Evolutionary conservation across 1,139 yeast species (phyloP).

Genomic region (Entelexis paramagnoliae): DNA sequence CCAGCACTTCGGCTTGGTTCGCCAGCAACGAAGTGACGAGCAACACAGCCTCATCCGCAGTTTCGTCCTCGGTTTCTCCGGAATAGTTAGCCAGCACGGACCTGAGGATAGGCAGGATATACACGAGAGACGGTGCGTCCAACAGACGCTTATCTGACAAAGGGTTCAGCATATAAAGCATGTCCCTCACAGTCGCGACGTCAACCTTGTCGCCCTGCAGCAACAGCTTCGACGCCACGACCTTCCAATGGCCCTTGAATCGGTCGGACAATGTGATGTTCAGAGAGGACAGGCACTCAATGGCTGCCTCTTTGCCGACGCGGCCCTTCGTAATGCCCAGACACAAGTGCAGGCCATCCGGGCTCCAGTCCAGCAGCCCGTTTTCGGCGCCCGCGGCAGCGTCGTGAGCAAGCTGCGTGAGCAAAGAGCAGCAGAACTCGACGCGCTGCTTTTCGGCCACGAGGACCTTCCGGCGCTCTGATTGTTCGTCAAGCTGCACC

Average conservation of each 20-base stretch:
- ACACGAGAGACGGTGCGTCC: slow-evolving; percentile 58
- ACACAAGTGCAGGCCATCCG: slow-evolving; percentile 43
- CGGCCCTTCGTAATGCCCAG: slow-evolving; percentile 37
- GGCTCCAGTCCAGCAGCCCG: slow-evolving; percentile 65
- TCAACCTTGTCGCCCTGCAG: slow-evolving; percentile 36
- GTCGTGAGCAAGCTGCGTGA: slow-evolving; percentile 37
- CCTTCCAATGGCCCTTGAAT: slow-evolving; percentile 42
- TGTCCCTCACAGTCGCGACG: slow-evolving; percentile 47
- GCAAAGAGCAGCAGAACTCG: slow-evolving; percentile 44
- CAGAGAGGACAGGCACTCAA: slow-evolving; percentile 28
- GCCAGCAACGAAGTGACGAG: slow-evolving; percentile 69
- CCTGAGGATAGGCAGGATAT: slow-evolving; percentile 51
- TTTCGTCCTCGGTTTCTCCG: slow-evolving; percentile 36
- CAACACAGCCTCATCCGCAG: slow-evolving; percentile 75
- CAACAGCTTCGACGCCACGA: slow-evolving; percentile 43
- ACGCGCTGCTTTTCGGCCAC: slow-evolving; percentile 35
- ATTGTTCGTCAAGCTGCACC: slow-evolving; percentile 51
- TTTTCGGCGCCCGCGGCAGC: slow-evolving; percentile 45
- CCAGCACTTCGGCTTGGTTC: slow-evolving; percentile 64
- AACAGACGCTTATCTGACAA: slow-evolving; percentile 63
- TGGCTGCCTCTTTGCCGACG: slow-evolving; percentile 28
- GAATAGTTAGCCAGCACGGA: slow-evolving; percentile 48
- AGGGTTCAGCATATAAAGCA: slow-evolving; percentile 66
- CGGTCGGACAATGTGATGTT: slow-evolving; percentile 36
- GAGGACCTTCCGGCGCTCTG: slow-evolving; percentile 43